Evolutionary conservation across 2,329 filamentous ascomycete genomes (phyloP), one percentile per base, ranked within the genome.

Genomic region (Cytospora piceicola): DNA sequence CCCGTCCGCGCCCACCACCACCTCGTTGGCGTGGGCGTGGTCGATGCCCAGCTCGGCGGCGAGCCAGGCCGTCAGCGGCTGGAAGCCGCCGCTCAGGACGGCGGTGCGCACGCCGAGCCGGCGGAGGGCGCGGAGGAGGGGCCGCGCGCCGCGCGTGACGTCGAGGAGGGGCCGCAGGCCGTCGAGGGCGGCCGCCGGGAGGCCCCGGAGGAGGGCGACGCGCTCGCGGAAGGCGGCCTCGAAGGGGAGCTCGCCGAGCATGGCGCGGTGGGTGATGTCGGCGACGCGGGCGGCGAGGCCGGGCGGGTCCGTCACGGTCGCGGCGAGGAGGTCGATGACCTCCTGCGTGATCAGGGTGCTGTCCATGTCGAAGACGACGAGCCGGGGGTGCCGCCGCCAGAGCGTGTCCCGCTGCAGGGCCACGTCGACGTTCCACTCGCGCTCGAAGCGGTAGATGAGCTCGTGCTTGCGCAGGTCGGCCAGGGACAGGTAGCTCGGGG

Each of bases 361-460:
- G 80, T 99, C 95, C 95, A 99, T 99, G 77, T 99, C 95, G 74
- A 99, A 99, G 36, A 97, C 92, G 4, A 94, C 93, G 14, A 98
- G 83, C 11, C 94, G 87, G 70, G 94, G 94, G 77, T 96, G 87
- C 32, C 90, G 85, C 66, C 93, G 84, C 82, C 90, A 93, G 36
- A 94, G 82, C 34, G 82, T 85, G 74, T 94, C 91, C 51, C 78
- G 78, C 77, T 96, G 92, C 68, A 96, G 82, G 24, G 91, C 86
- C 17, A 94, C 90, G 77, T 96, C 92, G 51, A 95, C 89, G 73
- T 93, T 94, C 92, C 92, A 96, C 76, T 94, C 91, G 69, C 88
- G 86, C 83, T 96, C 92, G 73, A 96, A 96, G 22, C 88, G 85
- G 80, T 91, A 93, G 66, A 96, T 88, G 67, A 88, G 86, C 78